These are phyloP conservation scores for Phytophthora pseudosyringae DNA, from an alignment of 352 stramenopile genomes.

Conservation along the genomic window DNA sequence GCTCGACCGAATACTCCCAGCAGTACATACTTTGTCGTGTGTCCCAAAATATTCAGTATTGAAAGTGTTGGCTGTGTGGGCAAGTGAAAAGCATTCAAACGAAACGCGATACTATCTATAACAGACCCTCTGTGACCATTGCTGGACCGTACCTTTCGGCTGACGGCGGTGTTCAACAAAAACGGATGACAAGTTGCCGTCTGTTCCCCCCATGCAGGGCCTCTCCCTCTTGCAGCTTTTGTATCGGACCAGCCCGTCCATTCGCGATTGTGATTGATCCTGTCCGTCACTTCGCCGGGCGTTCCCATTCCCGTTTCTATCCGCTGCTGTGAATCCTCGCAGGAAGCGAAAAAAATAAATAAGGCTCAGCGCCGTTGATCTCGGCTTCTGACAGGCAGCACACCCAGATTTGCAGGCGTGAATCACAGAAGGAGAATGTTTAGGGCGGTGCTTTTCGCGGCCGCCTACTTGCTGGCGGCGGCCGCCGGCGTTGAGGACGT, in stretches of 20 bases:
- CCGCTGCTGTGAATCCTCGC: conserved; percentile 12
- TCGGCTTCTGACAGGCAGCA: too few relatives aligned
- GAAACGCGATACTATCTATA: background rate
- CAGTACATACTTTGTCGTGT: background rate
- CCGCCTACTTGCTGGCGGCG: conserved; percentile 22
- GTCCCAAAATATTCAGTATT: background rate
- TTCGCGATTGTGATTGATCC: conserved; percentile 23
- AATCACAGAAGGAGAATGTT: conserved; percentile 18
- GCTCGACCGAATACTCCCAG: background rate
- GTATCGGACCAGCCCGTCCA: conserved; percentile 27
- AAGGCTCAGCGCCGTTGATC: conserved; percentile 8
- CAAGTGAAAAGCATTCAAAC: background rate
- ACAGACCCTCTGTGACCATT: background rate
- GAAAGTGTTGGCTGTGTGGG: background rate
- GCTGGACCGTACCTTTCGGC: conserved; percentile 29
- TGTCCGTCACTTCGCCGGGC: conserved; percentile 27
- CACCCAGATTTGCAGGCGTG: conserved; percentile 10
- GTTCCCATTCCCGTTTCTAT: conserved; percentile 25
- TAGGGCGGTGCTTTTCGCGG: conserved; percentile 28
- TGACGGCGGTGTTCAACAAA: conserved; percentile 27
- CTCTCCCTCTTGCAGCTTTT: conserved; percentile 35
- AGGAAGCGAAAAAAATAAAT: conserved; percentile 15
- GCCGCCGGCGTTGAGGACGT: conserved; percentile 45
- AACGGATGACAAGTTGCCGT: conserved; percentile 29
- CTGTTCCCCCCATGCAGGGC: conserved; percentile 23